These are phyloP conservation scores for Lactarius indigo DNA, from an alignment of 768 basidiomycete genomes.

Conservation along the genomic window DNA sequence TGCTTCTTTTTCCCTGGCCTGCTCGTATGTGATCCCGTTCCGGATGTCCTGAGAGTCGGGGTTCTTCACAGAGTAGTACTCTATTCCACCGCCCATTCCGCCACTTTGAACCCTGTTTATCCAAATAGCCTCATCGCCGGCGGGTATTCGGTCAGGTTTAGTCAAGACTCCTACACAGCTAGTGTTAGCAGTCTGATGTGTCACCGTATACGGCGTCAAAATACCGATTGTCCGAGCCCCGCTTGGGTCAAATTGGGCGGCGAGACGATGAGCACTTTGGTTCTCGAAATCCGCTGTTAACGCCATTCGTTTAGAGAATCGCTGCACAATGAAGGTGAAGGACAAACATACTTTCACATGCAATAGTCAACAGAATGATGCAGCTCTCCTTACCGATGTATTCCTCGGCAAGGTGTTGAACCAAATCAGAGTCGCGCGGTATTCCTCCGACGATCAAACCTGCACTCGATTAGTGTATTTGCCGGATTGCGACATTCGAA, in stretches of 20 bases:
- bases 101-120: slow-evolving; percentile 9
- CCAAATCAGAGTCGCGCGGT: slow-evolving; percentile 55
- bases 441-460: slow-evolving; percentile 58
- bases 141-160: slow-evolving; percentile 19
- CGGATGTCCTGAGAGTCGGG: slow-evolving; percentile 19
- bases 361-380: slow-evolving; percentile 54
- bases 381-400: slow-evolving; percentile 65
- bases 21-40: slow-evolving; percentile 21
- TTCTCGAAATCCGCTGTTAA: slow-evolving; percentile 72
- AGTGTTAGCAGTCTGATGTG: background rate
- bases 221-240: slow-evolving; percentile 69
- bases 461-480: slow-evolving; percentile 23
- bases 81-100: background rate
- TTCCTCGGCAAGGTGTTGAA: slow-evolving; percentile 51
- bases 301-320: background rate
- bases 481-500: background rate
- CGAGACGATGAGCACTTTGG: slow-evolving; percentile 67
- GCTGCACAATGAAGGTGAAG: background rate
- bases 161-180: slow-evolving; percentile 12
- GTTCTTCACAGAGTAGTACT: slow-evolving; percentile 25
- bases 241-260: slow-evolving; percentile 54
- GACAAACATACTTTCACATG: slow-evolving; percentile 55
- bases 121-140: slow-evolving; percentile 20
- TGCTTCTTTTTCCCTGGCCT: slow-evolving; percentile 14
- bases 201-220: slow-evolving; percentile 20